Evolutionary conservation across 345 rosid genomes (phyloP).

Genomic region (Lumnitzera racemosa): DNA sequence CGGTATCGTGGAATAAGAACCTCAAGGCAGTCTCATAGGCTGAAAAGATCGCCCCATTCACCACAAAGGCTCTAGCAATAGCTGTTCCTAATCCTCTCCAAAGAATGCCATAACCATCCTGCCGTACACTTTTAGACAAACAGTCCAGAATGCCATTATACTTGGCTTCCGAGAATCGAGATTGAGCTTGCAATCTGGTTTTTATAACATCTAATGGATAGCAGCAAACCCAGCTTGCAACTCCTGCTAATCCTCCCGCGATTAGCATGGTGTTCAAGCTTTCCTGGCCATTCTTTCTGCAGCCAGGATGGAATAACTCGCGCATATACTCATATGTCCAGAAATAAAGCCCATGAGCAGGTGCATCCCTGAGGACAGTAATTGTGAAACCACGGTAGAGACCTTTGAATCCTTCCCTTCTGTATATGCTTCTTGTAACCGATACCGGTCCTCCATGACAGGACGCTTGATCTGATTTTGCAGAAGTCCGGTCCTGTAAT

Average conservation of each 20-base stretch:
- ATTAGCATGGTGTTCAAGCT: conserved; percentile 64
- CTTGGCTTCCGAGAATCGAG: conserved; percentile 30
- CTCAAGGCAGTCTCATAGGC: conserved; percentile 85
- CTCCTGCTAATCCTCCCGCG: conserved; percentile 95
- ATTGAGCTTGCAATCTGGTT: conserved; percentile 66
- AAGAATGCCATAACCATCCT: conserved; percentile 68
- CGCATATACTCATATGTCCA: conserved; percentile 83
- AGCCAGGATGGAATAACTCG: conserved; percentile 83
- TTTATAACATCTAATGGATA: conserved; percentile 87
- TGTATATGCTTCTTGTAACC: conserved; percentile 54
- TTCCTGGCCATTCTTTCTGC: conserved; percentile 67
- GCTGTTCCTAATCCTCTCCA: conserved; percentile 98
- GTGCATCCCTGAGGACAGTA: conserved; percentile 80
- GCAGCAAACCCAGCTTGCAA: conserved; percentile 85
- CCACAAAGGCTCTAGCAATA: conserved; percentile 88
- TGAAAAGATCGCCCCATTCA: conserved; percentile 82
- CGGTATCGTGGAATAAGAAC: conserved; percentile 34
- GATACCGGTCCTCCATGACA: conserved; percentile 39
- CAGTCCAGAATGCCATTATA: conserved; percentile 74
- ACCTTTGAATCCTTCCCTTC: conserved; percentile 53
- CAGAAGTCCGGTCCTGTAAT: conserved; percentile 27
- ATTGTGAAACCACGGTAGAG: conserved; percentile 67
- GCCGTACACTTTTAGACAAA: conserved; percentile 50
- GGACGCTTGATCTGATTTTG: conserved; percentile 11
- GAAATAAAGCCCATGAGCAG: conserved; percentile 80